phyloP scores from a whole-genome alignment of 164 flowering plant species.

The Annona cherimola region DNA sequence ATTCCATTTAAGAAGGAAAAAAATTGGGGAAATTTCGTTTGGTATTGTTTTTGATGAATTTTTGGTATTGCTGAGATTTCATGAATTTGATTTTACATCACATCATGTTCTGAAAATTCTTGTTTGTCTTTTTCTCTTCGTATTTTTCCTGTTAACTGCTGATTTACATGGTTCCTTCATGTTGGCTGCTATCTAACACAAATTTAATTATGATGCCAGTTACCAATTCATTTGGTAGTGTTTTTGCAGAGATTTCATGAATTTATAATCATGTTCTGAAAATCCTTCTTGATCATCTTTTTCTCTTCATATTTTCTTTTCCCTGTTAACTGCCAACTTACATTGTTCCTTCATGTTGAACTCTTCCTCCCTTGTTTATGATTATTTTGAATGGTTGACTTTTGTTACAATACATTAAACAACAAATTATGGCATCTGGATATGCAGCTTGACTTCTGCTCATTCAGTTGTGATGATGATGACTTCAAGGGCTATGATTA shows the following conservation, averaged over 20 bases:
- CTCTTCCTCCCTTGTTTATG: background rate
- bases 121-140: no score
- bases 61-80: no score
- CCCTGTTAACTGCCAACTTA: background rate
- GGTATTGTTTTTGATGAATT: no score
- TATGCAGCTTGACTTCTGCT: slow-evolving; percentile 73
- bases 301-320: background rate
- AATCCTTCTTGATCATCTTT: background rate
- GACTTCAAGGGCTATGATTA: slow-evolving; percentile 89
- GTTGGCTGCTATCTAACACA: no score
- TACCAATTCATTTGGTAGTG: background rate
- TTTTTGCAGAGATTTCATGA: background rate
- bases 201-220: no score
- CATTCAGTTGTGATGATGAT: slow-evolving; percentile 70
- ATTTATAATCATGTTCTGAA: background rate
- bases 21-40: no score
- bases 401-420: background rate
- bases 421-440: slow-evolving; percentile 4
- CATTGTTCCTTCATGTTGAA: background rate
- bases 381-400: background rate
- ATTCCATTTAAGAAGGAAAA: no score
- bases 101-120: no score
- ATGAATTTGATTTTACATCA: no score
- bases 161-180: no score
- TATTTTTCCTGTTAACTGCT: no score